These are phyloP conservation scores for Suillus ampliporus DNA, from an alignment of 768 basidiomycete genomes.

Conservation along the genomic window DNA sequence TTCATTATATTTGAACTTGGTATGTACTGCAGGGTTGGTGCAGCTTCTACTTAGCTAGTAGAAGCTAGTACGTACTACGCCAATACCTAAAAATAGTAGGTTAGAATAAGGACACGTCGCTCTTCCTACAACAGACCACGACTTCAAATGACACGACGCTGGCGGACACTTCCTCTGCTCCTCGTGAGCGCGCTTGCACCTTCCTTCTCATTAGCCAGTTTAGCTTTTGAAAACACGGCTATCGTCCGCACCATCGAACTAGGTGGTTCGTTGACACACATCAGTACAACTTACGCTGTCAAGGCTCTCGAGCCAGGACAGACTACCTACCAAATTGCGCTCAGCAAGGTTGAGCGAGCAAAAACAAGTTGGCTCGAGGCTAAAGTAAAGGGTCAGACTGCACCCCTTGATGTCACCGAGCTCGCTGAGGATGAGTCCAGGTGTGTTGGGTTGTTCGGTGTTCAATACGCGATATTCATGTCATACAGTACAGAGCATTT, in stretches of 20 bases:
- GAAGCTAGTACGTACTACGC: not conserved
- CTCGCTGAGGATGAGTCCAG: conserved; percentile 52
- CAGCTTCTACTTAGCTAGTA: too few species aligned
- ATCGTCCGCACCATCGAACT: conserved; percentile 90
- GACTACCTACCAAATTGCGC: conserved; percentile 69
- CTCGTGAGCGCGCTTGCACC: conserved; percentile 47
- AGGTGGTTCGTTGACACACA: conserved; percentile 84
- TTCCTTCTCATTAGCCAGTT: conserved; percentile 45
- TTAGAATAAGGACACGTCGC: conserved; percentile 29
- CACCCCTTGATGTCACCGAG: conserved; percentile 56
- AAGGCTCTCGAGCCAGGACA: conserved; percentile 69
- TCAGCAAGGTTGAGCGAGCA: conserved; percentile 64
- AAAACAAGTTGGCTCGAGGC: conserved; percentile 81
- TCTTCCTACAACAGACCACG: conserved; percentile 30
- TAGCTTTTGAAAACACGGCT: conserved; percentile 85
- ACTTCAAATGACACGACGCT: conserved; percentile 48
- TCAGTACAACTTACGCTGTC: conserved; percentile 88
- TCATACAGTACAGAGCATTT: conserved; percentile 52
- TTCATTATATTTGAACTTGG: not conserved
- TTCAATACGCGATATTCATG: conserved; percentile 21
- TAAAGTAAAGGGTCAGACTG: conserved; percentile 73
- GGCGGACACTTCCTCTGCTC: conserved; percentile 54
- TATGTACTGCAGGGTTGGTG: too few species aligned
- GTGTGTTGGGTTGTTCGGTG: conserved; percentile 47
- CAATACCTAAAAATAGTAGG: conserved; percentile 22